phyloP scores from a whole-genome alignment of 805 yeast genomes.

The Cephaloascus fragrans region DNA sequence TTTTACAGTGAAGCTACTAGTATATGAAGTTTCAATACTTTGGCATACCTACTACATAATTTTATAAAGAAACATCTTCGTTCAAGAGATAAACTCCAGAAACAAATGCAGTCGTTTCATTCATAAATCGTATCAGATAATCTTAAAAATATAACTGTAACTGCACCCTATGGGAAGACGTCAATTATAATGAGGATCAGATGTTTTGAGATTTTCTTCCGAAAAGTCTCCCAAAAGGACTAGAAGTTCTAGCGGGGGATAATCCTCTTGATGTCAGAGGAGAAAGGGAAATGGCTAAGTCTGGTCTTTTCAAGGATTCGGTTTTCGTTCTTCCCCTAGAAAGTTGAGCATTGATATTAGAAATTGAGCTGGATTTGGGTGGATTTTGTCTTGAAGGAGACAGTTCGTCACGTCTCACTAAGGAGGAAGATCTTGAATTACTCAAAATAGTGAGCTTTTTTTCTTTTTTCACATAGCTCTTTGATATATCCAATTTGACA shows the following conservation, averaged over 20 bases:
- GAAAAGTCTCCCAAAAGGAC: background rate
- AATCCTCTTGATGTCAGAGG: background rate
- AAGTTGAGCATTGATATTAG: background rate
- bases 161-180: too few species aligned
- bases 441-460: conserved; percentile 2
- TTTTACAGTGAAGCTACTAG: too few species aligned
- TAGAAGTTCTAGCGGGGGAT: background rate
- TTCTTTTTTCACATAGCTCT: conserved; percentile 10
- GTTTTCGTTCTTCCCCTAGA: background rate
- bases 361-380: background rate
- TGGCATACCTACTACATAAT: too few species aligned
- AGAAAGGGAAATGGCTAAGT: background rate
- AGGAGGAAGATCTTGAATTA: background rate
- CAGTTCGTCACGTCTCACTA: background rate
- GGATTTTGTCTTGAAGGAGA: background rate
- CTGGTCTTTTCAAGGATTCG: background rate
- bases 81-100: too few species aligned
- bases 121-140: too few species aligned
- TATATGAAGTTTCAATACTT: too few species aligned
- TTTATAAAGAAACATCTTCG: too few species aligned
- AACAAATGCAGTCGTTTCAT: too few species aligned
- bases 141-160: too few species aligned
- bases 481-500: conserved; percentile 13
- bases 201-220: too few species aligned
- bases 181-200: too few species aligned